phyloP scores from a whole-genome alignment of 139 green algal species.

The Chlorella sp. region DNA sequence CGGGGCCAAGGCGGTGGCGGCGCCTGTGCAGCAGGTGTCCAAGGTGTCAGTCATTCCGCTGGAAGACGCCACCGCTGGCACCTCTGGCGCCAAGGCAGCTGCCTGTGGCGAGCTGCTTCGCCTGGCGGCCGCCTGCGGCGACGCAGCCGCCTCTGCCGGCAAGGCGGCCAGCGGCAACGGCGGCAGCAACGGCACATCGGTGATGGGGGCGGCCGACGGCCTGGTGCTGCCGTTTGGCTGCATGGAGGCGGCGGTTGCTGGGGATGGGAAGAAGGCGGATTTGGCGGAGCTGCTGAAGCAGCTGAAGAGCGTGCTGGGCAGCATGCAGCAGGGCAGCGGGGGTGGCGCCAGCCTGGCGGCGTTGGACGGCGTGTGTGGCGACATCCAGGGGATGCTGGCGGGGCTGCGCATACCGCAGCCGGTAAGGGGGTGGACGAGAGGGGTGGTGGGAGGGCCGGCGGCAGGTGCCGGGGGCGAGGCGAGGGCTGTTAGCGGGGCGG shows the following conservation, averaged over 20 bases:
- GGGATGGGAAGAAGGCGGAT: slow-evolving; percentile 24
- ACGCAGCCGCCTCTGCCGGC: background rate
- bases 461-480: background rate
- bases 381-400: slow-evolving; percentile 61
- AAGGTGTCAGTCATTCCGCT: slow-evolving; percentile 63
- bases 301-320: slow-evolving; percentile 35
- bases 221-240: slow-evolving; percentile 88
- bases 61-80: slow-evolving; percentile 54
- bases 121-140: slow-evolving; percentile 25
- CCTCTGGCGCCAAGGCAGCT: slow-evolving; percentile 85
- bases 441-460: background rate
- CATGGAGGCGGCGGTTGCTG: slow-evolving; percentile 82
- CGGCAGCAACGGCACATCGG: background rate
- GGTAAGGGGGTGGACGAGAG: background rate
- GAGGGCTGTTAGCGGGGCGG: background rate
- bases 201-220: slow-evolving; percentile 73
- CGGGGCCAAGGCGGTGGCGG: background rate
- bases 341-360: slow-evolving; percentile 13
- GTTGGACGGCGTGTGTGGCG: slow-evolving; percentile 57
- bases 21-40: slow-evolving; percentile 22
- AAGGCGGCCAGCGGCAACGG: background rate
- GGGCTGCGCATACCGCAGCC: slow-evolving; percentile 29
- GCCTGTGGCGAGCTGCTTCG: slow-evolving; percentile 78
- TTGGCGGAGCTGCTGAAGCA: slow-evolving; percentile 50
- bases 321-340: background rate